Conservation (phyloP, 169 alveolate genomes). For the Cryptosporidium tyzzeri region DNA sequence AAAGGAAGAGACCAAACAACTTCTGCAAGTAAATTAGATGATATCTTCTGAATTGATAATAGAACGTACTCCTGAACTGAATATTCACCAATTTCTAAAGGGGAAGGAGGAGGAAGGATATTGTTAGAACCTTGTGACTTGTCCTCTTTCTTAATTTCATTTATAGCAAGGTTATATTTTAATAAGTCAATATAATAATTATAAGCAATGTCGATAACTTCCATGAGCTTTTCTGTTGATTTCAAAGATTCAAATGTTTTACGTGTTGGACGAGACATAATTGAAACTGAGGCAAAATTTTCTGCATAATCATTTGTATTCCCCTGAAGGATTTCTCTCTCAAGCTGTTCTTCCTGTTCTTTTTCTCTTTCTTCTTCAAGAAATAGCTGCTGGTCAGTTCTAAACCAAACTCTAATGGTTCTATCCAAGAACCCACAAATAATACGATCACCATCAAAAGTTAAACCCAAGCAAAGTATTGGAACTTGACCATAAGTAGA, state of each 20-base stretch:
- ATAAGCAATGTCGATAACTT: constrained; percentile 79
- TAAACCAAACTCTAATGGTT: constrained; percentile 84
- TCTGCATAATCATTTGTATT: constrained; percentile 82
- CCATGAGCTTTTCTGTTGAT: constrained; percentile 84
- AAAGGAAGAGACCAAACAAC: constrained; percentile 82
- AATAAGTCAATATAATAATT: constrained; percentile 75
- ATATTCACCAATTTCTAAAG: constrained; percentile 77
- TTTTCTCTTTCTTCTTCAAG: constrained; percentile 87
- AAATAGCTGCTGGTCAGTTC: constrained; percentile 84
- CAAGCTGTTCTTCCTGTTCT: constrained; percentile 86
- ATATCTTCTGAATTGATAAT: constrained; percentile 76
- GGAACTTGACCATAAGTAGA: constrained; percentile 75
- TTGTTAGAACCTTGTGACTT: neutral
- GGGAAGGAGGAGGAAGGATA: constrained; percentile 77
- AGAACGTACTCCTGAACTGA: constrained; percentile 78
- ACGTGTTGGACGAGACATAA: constrained; percentile 83
- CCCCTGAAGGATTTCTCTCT: constrained; percentile 81
- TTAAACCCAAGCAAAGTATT: constrained; percentile 37
- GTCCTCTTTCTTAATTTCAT: neutral
- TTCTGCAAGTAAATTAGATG: constrained; percentile 78
- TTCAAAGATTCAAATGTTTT: constrained; percentile 85
- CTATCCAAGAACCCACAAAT: constrained; percentile 77
- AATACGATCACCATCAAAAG: constrained; percentile 65
- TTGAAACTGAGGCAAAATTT: constrained; percentile 80
- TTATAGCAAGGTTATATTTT: constrained; percentile 63